phyloP scores from a whole-genome alignment of 1,284 basidiomycete genomes.

The Vanrija sp. region DNA sequence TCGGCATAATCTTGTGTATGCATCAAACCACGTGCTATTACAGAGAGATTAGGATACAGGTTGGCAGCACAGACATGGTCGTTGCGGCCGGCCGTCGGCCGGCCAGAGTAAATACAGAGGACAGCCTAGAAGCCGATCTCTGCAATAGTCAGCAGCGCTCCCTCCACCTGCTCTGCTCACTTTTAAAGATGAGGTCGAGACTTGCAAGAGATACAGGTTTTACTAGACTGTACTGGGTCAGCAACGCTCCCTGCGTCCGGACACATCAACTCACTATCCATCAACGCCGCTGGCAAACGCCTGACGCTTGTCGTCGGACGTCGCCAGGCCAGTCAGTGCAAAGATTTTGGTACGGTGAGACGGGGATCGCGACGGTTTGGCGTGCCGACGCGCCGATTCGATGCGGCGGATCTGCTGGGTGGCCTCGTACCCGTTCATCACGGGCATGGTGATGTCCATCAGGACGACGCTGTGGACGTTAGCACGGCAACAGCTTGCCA shows the following conservation, averaged over 20 bases:
- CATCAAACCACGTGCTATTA: not conserved
- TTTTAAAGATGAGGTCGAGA: conserved; percentile 77
- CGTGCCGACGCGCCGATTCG: conserved; percentile 56
- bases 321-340: conserved; percentile 88
- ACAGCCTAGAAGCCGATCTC: conserved; percentile 23
- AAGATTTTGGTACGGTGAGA: conserved; percentile 60
- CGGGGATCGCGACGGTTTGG: not conserved
- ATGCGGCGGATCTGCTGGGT: conserved; percentile 76
- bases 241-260: not conserved
- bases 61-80: not conserved
- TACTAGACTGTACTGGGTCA: conserved; percentile 60
- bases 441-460: conserved; percentile 87
- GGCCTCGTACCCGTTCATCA: conserved; percentile 82
- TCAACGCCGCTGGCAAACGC: conserved; percentile 92
- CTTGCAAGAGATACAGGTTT: conserved; percentile 89
- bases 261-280: conserved; percentile 67
- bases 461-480: conserved; percentile 64
- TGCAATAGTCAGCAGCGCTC: conserved; percentile 4
- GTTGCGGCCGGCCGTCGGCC: not conserved
- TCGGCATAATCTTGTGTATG: not conserved
- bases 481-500: not conserved
- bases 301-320: conserved; percentile 81
- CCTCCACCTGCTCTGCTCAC: conserved; percentile 21
- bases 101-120: not conserved
- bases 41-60: not conserved